These are phyloP conservation scores for Zizania palustris DNA, from an alignment of 202 grass and related monocot species.

Conservation along the genomic window DNA sequence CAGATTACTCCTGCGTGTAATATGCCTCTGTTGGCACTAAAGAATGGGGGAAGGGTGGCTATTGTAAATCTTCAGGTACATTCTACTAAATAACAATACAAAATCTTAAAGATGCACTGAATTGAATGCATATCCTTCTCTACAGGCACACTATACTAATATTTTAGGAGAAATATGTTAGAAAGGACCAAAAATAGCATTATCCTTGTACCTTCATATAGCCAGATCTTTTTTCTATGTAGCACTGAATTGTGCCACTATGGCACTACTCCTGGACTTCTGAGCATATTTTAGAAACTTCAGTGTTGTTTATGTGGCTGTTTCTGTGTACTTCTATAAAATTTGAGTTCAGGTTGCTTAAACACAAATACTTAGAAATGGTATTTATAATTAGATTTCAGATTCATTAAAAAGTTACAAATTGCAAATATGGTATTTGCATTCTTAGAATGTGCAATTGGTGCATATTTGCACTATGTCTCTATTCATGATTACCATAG, in stretches of 20 bases:
- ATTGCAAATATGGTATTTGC: background rate
- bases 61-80: constrained; percentile 97
- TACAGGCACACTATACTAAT: background rate
- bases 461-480: too few relatives aligned
- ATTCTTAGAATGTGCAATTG: background rate
- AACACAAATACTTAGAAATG: background rate
- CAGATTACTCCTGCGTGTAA: constrained; percentile 99
- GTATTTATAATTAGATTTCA: background rate
- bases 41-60: constrained; percentile 75
- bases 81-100: constrained; percentile 9
- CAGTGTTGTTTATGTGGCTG: constrained; percentile 5
- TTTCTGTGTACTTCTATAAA: background rate
- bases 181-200: background rate
- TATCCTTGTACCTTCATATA: background rate
- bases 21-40: constrained; percentile 79
- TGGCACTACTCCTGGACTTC: background rate
- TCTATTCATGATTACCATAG: too few relatives aligned
- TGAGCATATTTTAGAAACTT: constrained; percentile 12
- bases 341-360: background rate
- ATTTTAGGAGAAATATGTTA: background rate
- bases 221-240: background rate
- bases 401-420: constrained; percentile 6
- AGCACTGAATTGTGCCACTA: background rate
- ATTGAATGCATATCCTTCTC: background rate
- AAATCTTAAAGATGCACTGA: constrained; percentile 21